Conservation (phyloP, 2,329 filamentous ascomycete species). For the Drechslerella coelobrocha region DNA sequence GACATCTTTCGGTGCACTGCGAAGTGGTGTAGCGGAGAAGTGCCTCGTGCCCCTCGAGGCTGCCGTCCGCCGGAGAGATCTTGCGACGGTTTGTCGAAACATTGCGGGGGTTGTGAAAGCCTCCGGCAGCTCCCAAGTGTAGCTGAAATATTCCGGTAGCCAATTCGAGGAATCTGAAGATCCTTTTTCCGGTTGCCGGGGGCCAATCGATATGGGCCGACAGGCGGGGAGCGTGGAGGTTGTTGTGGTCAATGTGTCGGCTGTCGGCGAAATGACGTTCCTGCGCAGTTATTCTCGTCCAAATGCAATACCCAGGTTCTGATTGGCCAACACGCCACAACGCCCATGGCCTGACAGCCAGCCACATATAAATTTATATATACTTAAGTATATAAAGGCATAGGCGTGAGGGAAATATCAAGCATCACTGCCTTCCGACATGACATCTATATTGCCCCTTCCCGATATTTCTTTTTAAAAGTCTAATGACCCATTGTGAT, state of each 20-base stretch:
- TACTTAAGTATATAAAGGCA: neutral
- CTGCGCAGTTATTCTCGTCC: conserved; percentile 34
- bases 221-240: conserved; percentile 28
- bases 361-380: neutral
- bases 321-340: conserved; percentile 49
- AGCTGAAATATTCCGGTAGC: conserved; percentile 28
- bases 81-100: conserved; percentile 46
- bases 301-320: conserved; percentile 32
- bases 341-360: neutral
- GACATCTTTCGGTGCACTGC: conserved; percentile 44
- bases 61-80: conserved; percentile 43
- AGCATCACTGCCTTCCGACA: neutral
- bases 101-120: conserved; percentile 43
- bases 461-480: too few relatives aligned
- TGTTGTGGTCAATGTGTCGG: conserved; percentile 39
- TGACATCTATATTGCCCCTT: too few relatives aligned
- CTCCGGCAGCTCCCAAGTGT: conserved; percentile 36
- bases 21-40: conserved; percentile 46
- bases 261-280: conserved; percentile 33
- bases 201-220: conserved; percentile 23
- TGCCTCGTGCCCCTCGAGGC: conserved; percentile 27
- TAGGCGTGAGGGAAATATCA: conserved; percentile 7
- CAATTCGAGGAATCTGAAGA: conserved; percentile 15
- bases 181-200: conserved; percentile 10
- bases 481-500: too few relatives aligned